Evolutionary conservation across 768 basidiomycete genomes (phyloP).

Genomic region (Lepiota subincarnata): DNA sequence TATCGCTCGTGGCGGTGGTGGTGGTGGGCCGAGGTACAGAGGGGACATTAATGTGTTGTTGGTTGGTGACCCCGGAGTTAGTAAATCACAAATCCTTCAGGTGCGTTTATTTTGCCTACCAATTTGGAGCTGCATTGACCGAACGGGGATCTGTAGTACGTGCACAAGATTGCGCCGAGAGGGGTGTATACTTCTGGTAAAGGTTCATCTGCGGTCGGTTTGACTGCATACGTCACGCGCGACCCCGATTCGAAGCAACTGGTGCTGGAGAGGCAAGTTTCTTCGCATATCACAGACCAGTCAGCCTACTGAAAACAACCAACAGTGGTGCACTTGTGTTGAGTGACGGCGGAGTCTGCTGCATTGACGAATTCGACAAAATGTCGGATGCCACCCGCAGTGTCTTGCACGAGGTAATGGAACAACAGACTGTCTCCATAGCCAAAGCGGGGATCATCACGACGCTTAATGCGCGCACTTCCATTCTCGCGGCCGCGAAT

Average conservation of each 20-base stretch:
- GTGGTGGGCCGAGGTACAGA: constrained; percentile 92
- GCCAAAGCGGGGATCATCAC: constrained; percentile 99
- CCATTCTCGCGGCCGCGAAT: constrained; percentile 95
- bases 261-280: constrained; percentile 83
- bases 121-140: not conserved
- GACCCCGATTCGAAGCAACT: constrained; percentile 98
- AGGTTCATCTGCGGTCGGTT: constrained; percentile 96
- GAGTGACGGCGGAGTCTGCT: constrained; percentile 95
- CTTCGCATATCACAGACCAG: too few species aligned
- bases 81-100: constrained; percentile 93
- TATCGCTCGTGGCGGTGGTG: constrained; percentile 88
- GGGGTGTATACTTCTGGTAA: constrained; percentile 98
- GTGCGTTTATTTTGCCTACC: constrained; percentile 34
- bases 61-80: constrained; percentile 96
- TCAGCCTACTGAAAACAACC: not conserved
- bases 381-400: constrained; percentile 98
- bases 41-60: constrained; percentile 98
- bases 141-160: constrained; percentile 57
- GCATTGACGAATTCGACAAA: constrained; percentile 99
- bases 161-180: constrained; percentile 96
- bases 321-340: constrained; percentile 87
- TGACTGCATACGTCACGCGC: constrained; percentile 97
- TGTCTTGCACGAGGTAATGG: constrained; percentile 99
- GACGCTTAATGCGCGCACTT: constrained; percentile 96
- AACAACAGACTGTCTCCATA: constrained; percentile 99